A percentile compares a stretch with the other conserved stretches of the same genome.
phyloP scores from a whole-genome alignment of 805 yeast genomes.

The Pichia ethanolica region DNA sequence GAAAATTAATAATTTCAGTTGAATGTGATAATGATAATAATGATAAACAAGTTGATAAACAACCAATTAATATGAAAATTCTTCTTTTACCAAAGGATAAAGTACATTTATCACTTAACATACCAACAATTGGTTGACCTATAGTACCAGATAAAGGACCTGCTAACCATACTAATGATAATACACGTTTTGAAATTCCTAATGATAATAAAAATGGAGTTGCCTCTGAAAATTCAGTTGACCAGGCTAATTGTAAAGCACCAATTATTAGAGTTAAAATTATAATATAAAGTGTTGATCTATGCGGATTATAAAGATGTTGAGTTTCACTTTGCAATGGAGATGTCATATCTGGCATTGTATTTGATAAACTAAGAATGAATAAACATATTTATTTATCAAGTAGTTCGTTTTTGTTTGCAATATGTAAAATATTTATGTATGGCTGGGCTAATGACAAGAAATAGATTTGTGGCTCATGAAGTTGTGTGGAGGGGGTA shows the following conservation, averaged over 20 bases:
- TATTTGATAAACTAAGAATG: no score
- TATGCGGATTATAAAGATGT: slow-evolving; percentile 32
- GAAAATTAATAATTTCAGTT: slow-evolving; percentile 29
- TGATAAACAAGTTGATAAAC: slow-evolving; percentile 39
- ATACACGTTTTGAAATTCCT: slow-evolving; percentile 49
- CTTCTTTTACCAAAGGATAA: slow-evolving; percentile 43
- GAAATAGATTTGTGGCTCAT: no score
- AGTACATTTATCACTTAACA: slow-evolving; percentile 45
- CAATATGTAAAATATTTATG: no score
- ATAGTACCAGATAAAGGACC: slow-evolving; percentile 59
- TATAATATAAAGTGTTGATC: slow-evolving; percentile 38
- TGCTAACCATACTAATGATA: slow-evolving; percentile 59
- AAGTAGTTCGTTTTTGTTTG: no score
- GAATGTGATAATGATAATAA: slow-evolving; percentile 41
- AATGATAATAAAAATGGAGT: slow-evolving; percentile 53
- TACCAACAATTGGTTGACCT: slow-evolving; percentile 59
- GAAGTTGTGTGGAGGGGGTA: no score
- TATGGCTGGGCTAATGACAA: no score
- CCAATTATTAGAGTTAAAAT: slow-evolving; percentile 44
- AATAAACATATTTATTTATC: no score
- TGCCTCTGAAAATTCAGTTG: slow-evolving; percentile 57
- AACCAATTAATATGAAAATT: slow-evolving; percentile 52
- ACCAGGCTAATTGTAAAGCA: slow-evolving; percentile 59
- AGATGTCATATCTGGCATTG: no score
- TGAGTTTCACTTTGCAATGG: neutral